Base-by-base conservation (phyloP, 371 early-diverging fungal genomes). In the Entomophthora muscae region DNA sequence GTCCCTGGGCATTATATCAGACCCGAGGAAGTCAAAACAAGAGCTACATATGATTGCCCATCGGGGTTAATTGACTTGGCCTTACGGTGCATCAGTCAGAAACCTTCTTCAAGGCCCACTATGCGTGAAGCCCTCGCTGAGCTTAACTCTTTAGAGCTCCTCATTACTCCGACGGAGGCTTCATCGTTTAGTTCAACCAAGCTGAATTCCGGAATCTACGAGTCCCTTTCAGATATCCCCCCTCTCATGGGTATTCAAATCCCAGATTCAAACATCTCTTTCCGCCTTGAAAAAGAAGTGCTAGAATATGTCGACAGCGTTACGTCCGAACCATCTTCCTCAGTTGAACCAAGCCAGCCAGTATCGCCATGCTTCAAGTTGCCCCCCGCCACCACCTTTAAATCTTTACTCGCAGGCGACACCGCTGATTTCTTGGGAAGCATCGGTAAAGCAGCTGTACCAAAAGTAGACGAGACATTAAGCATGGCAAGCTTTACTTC, bases 1-100 rank as follows among this genome's bases (percentile, higher is more conserved):
- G 52, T 74, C 5, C 78, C 76, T 5, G 77, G 73, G 27, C 70
- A 76, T 65, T 67, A 68, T 1, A 63, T 76, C 32, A 73, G 73
- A n/a, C 24, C 71, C 1, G 73, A 71, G 29, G 69, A 65, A 32
- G 69, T 73, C 28, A 59, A 67, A 0, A 68, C 64, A 51, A 62
- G 70, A 23, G 67, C 72, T 3, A 67, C 70, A 27, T 32, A 53
- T 52, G 70, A 70, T 12, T 72, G 69, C 55, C 72, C 72, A 0
- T 5, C 59, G 0, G 67, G 68, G 17, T 57, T 72, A 1, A 64
- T 66, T 0, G 69, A 72, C n/a, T 53, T 72, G 31, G 72, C 72
- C 5, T 65, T 72, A 26, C 66, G 66, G 28, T 72, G 72, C 42
- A 65, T 57, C 1, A 57, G 26, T 3, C 2, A 17, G 22, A 31